Percentiles rank a stretch among this genome's conserved stretches.
phyloP scores from a whole-genome alignment of 2,329 filamentous ascomycete genomes.

The Colletotrichum orchidophilum region DNA sequence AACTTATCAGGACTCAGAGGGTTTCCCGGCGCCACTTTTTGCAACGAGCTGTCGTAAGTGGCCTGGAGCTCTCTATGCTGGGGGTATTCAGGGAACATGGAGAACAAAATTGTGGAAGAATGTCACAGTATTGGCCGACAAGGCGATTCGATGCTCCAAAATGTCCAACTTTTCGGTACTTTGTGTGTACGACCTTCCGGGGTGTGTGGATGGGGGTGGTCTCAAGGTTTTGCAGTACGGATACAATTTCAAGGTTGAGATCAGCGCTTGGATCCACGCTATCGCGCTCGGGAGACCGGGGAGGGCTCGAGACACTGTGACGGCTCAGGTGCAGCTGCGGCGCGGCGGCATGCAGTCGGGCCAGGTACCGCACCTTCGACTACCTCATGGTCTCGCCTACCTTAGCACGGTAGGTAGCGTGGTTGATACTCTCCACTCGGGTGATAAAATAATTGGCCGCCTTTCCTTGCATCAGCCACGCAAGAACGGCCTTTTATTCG shows the following conservation, averaged over 20 bases:
- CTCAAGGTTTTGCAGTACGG: not conserved
- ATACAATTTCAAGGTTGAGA: slow-evolving; percentile 23
- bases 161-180: not conserved
- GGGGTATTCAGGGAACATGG: not conserved
- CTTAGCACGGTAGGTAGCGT: too few relatives aligned
- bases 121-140: not conserved
- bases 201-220: not conserved
- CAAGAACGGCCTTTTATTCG: too few relatives aligned
- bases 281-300: slow-evolving; percentile 19
- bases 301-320: slow-evolving; percentile 16
- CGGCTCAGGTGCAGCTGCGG: not conserved
- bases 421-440: too few relatives aligned
- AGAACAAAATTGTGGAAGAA: too few relatives aligned
- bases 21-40: slow-evolving; percentile 9
- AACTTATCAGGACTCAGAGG: not conserved
- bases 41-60: slow-evolving; percentile 22
- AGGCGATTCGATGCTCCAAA: not conserved
- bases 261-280: slow-evolving; percentile 30
- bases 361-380: too few relatives aligned
- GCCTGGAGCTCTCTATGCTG: not conserved
- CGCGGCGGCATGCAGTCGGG: not conserved
- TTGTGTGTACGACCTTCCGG: not conserved
- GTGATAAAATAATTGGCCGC: too few relatives aligned
- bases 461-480: too few relatives aligned
- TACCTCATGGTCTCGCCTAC: too few relatives aligned